phyloP scores from a whole-genome alignment of 108 stramenopile species.

The Fragilaria radians region DNA sequence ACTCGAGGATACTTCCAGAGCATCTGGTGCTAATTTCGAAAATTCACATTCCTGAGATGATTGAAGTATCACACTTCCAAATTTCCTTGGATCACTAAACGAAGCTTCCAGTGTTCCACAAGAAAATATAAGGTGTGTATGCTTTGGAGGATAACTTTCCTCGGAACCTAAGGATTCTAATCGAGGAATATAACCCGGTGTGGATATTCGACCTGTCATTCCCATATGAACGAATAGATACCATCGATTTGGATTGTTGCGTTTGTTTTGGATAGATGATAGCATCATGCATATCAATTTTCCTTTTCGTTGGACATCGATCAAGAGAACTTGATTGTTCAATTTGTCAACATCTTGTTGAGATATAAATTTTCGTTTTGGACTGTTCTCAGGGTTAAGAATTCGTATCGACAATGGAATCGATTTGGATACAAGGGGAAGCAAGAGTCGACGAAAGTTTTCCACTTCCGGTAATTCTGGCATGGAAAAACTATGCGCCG shows the following conservation, averaged over 20 bases:
- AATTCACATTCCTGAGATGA: slow-evolving; percentile 4
- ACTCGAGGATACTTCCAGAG: not conserved
- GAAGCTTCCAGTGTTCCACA: slow-evolving; percentile 22
- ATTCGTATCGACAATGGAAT: slow-evolving; percentile 11
- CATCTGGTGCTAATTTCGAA: slow-evolving; percentile 28
- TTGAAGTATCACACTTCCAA: slow-evolving; percentile 39
- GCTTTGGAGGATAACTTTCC: slow-evolving; percentile 48
- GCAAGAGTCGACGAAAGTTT: slow-evolving; percentile 40
- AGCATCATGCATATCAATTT: slow-evolving; percentile 53
- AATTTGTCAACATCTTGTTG: slow-evolving; percentile 9
- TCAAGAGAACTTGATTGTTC: slow-evolving; percentile 13
- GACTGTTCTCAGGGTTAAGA: slow-evolving; percentile 9
- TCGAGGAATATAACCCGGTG: slow-evolving; percentile 26
- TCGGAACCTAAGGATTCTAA: slow-evolving; percentile 32
- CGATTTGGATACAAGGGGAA: slow-evolving; percentile 30
- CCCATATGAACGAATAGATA: slow-evolving; percentile 67
- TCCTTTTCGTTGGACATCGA: slow-evolving; percentile 54
- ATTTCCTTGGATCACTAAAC: slow-evolving; percentile 72
- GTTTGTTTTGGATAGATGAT: not conserved
- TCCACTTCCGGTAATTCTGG: slow-evolving; percentile 79
- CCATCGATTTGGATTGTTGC: slow-evolving; percentile 5
- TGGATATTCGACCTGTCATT: slow-evolving; percentile 73
- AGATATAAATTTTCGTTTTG: slow-evolving; percentile 13
- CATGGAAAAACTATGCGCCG: too few species aligned
- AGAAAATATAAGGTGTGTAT: slow-evolving; percentile 43